Evolutionary conservation across 1,139 yeast genomes (phyloP).

Genomic region (Suhomyces anneliseae): DNA sequence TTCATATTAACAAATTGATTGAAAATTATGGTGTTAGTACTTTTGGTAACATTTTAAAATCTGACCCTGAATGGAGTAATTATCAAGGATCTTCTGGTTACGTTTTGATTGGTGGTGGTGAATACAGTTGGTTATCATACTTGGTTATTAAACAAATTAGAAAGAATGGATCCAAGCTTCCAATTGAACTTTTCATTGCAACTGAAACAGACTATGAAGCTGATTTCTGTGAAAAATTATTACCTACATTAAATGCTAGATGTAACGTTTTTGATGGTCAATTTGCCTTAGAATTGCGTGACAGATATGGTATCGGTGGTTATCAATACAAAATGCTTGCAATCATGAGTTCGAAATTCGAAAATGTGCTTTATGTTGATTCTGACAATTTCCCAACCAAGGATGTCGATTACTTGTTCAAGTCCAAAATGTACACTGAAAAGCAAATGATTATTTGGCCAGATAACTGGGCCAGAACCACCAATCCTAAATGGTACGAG

Average conservation of each 20-base stretch:
- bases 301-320: slow-evolving; percentile 46
- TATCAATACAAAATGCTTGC: slow-evolving; percentile 67
- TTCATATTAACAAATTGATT: slow-evolving; percentile 32
- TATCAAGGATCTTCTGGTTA: slow-evolving; percentile 41
- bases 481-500: slow-evolving; percentile 48
- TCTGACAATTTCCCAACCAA: slow-evolving; percentile 65
- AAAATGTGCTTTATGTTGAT: slow-evolving; percentile 60
- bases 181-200: slow-evolving; percentile 55
- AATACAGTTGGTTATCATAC: slow-evolving; percentile 46
- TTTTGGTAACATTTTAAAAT: slow-evolving; percentile 36
- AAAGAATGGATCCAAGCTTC: slow-evolving; percentile 39
- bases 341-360: slow-evolving; percentile 56
- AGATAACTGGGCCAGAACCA: slow-evolving; percentile 52
- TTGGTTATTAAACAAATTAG: slow-evolving; percentile 45
- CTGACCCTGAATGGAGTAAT: slow-evolving; percentile 38
- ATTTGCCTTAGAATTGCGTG: slow-evolving; percentile 24
- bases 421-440: slow-evolving; percentile 37
- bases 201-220: slow-evolving; percentile 45
- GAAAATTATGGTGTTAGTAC: slow-evolving; percentile 34
- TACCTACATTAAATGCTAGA: slow-evolving; percentile 53
- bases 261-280: slow-evolving; percentile 50
- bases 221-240: slow-evolving; percentile 51
- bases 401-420: slow-evolving; percentile 54
- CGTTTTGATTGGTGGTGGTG: slow-evolving; percentile 47
- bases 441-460: slow-evolving; percentile 52